Base-by-base conservation (phyloP, 202 grass and related monocot genomes). In the Dendrocalamus latiflorus region DNA sequence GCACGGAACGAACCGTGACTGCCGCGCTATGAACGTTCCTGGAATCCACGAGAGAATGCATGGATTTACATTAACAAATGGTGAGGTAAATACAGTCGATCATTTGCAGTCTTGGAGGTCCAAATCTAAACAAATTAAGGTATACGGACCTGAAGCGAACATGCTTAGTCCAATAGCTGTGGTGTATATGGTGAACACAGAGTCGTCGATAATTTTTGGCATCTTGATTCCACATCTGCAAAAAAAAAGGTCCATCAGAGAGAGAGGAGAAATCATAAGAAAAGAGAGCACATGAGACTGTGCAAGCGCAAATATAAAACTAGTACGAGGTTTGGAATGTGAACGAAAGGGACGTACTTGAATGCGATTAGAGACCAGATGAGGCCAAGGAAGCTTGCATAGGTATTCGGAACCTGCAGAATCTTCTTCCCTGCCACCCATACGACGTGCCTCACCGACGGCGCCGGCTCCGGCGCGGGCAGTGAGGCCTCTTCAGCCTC, bases 21-120 rank as follows among this genome's bases (percentile, higher is more conserved):
- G 92, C 34, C 88, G 78, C 36, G 92, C 92, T 50, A 98, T 93
- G 71, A 98, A 98, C 13, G 88, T 98, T 9, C 95, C 95, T 94
- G 85, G 60, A 47, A 58, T 25, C 18, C 18, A 2, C 3, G 0
- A 12, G 7, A 20, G 1, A 26, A 28, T 6, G 8, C 8, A 26
- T 17, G 16, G 6, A n/a, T 51, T 53, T 20, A n/a, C 18, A 16
- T 66, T 22, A 68, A 26, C 30, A 33, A 41, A 43, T 18, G 18
- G 26, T 2, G 18, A 47, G 43, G 38, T 45, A 4, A 53, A 63
- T 15, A 62, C 42, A 6, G 4, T 62, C 13, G 14, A 20, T 67
- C 8, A 22, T 3, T 67, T 39, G 5, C 33, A 26, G 34, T 58
- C 42, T 16, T 50, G 24, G 13, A 22, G 10, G 17, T 55, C 37